Conservation (phyloP, 2,329 filamentous ascomycete genomes). For the Aspergillus clavatus region DNA sequence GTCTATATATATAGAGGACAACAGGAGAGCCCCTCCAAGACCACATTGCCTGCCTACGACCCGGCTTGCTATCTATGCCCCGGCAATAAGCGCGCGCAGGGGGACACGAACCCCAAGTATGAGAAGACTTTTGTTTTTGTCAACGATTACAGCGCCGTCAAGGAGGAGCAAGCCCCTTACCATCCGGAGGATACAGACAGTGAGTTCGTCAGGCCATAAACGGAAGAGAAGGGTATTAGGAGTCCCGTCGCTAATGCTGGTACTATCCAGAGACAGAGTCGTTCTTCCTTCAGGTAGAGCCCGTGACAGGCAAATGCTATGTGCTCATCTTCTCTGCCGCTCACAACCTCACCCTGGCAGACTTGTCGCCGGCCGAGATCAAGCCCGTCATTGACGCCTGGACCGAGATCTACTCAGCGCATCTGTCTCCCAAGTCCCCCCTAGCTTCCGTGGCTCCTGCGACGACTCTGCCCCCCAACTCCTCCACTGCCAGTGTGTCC, state of each 20-base stretch:
- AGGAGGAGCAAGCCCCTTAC: slow-evolving; percentile 85
- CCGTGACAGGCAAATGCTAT: slow-evolving; percentile 93
- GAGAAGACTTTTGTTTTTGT: slow-evolving; percentile 87
- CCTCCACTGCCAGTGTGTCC: slow-evolving; percentile 41
- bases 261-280: slow-evolving; percentile 60
- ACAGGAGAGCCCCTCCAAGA: slow-evolving; percentile 67
- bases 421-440: slow-evolving; percentile 68
- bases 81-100: slow-evolving; percentile 80
- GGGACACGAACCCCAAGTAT: slow-evolving; percentile 81
- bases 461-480: slow-evolving; percentile 45
- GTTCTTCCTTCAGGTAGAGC: slow-evolving; percentile 72
- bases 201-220: slow-evolving; percentile 25
- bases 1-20: slow-evolving; percentile 56
- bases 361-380: slow-evolving; percentile 73
- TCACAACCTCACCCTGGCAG: slow-evolving; percentile 88
- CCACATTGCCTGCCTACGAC: slow-evolving; percentile 73
- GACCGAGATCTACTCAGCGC: slow-evolving; percentile 81
- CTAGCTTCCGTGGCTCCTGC: slow-evolving; percentile 48
- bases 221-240: neutral
- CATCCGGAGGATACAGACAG: slow-evolving; percentile 47
- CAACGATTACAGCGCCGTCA: slow-evolving; percentile 96
- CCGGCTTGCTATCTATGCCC: slow-evolving; percentile 93
- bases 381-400: slow-evolving; percentile 81
- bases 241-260: slow-evolving; percentile 4
- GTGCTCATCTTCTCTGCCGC: slow-evolving; percentile 90